Base-by-base conservation (phyloP, 2,329 filamentous ascomycete species). In the Diaporthe sp. region DNA sequence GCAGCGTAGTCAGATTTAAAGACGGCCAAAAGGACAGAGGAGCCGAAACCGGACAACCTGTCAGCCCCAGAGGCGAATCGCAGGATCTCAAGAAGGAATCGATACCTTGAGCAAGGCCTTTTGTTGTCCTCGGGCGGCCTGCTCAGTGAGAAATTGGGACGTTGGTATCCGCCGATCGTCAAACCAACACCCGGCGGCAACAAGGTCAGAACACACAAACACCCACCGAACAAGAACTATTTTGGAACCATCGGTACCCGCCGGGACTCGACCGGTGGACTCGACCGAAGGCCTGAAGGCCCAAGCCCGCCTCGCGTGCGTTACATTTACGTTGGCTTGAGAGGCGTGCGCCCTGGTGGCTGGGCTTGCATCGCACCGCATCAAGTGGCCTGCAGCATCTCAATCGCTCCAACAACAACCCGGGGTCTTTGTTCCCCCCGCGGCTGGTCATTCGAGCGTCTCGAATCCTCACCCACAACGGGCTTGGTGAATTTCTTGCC, bases 301-400 rank as follows among this genome's bases (percentile, higher is more conserved):
- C 60, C 34, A 22, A 34, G 57, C 10, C 31, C 25, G 28, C 28
- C 25, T 17, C 60, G 39, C 13, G 22, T 31, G 44, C 10, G 62
- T 67, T 67, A 67, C 62, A 68, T 37, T 53, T 68, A 25, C 46
- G 62, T 68, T 68, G 62, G 46, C 62, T 68, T 51, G 44, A 68
- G 62, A 53, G 46, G 46, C 57, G 57, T 28, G 44, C 62, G 46
- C 46, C 62, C 31, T 68, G 62, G 39, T 65, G 60, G 60, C 60
- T 46, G 22, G 34, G 39, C 60, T 46, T 31, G 60, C 39, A 65
- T 51, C 31, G 62, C 46, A 68, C 62, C 46, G 31, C 62, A 67
- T 51, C 62, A 53, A 39, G 22, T 15, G 46, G 46, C 46, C 62
- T 68, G 46, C 62, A 53, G 44, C 46, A 39, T 68, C 46, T 51